Conservation (phyloP, 257 asterid genomes). For the Solanum rostratum region DNA sequence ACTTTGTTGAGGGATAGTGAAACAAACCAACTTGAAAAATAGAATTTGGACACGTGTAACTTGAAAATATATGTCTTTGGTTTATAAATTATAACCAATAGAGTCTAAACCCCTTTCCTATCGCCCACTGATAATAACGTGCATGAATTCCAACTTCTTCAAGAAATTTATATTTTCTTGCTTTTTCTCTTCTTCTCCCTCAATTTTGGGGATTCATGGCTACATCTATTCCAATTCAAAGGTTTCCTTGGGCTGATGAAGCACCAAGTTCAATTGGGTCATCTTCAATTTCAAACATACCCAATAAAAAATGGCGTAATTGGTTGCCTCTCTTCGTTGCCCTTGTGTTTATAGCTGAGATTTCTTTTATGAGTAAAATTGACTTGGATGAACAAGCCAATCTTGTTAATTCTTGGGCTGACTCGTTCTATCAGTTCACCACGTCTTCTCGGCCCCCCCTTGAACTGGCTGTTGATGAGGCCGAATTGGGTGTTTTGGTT, state of each 20-base stretch:
- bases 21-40: background rate
- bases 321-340: conserved; percentile 53
- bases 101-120: background rate
- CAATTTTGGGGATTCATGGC: background rate
- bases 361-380: conserved; percentile 66
- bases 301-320: conserved; percentile 58
- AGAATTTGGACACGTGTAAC: background rate
- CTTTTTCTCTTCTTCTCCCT: background rate
- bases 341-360: conserved; percentile 70
- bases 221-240: conserved; percentile 11
- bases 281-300: background rate
- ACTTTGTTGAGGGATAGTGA: background rate
- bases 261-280: conserved; percentile 9
- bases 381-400: conserved; percentile 73
- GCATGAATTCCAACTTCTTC: background rate
- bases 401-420: conserved; percentile 86
- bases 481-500: conserved; percentile 6
- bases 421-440: conserved; percentile 71
- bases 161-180: no score
- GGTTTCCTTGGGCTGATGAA: conserved; percentile 11
- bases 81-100: no score
- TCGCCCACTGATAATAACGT: background rate
- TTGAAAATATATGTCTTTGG: no score
- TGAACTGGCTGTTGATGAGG: background rate
- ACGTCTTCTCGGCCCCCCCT: conserved; percentile 6